Evolutionary conservation across 2,329 filamentous ascomycete genomes (phyloP).

Genomic region (Exophiala xenobiotica): DNA sequence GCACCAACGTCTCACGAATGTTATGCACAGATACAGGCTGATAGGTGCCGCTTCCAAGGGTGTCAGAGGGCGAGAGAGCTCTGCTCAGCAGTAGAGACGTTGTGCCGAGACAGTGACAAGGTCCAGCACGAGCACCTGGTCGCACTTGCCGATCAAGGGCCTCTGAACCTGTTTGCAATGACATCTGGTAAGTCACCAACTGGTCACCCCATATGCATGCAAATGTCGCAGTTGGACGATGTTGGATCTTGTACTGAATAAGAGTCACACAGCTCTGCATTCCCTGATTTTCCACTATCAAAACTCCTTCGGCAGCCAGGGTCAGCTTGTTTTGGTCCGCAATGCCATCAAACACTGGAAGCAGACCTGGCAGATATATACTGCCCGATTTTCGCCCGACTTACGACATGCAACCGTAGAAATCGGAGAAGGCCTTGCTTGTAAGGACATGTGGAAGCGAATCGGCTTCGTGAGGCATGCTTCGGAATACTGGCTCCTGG

Average conservation of each 20-base stretch:
- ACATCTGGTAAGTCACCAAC: conserved; percentile 22
- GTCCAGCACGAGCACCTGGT: background rate
- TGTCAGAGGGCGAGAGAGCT: background rate
- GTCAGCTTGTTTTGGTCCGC: conserved; percentile 34
- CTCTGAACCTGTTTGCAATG: conserved; percentile 33
- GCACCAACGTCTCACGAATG: conserved; percentile 36
- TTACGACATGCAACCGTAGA: conserved; percentile 14
- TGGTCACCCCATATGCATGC: background rate
- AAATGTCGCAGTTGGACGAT: too few relatives aligned
- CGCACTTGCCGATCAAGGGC: conserved; percentile 14
- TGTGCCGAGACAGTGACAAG: background rate
- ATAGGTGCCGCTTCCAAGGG: background rate
- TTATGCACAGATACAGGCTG: background rate
- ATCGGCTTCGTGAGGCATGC: conserved; percentile 37
- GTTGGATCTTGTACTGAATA: too few relatives aligned
- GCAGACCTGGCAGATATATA: conserved; percentile 28
- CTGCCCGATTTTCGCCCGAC: background rate
- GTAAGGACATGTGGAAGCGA: conserved; percentile 36
- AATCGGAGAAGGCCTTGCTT: conserved; percentile 18
- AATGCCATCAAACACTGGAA: conserved; percentile 30
- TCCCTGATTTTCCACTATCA: conserved; percentile 40
- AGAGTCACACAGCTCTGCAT: conserved; percentile 19
- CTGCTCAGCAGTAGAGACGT: background rate
- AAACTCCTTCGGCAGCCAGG: conserved; percentile 34
- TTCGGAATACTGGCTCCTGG: conserved; percentile 40